Evolutionary conservation across 495 filamentous ascomycete genomes (phyloP), one percentile per base, ranked within the genome.

Genomic region (Sphaerosporella brunnea): DNA sequence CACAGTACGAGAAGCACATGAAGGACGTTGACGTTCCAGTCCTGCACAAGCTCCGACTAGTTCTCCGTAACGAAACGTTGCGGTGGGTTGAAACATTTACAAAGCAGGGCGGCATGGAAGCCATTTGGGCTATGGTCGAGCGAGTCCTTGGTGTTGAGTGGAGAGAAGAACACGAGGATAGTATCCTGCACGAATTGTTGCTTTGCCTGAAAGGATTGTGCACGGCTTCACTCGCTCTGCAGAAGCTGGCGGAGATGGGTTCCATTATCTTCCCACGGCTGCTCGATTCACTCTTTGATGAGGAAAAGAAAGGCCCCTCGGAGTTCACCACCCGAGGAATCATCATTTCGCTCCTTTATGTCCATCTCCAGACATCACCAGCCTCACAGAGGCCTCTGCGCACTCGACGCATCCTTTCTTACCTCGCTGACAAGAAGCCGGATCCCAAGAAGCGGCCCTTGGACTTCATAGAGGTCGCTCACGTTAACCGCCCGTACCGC

Each of bases 121-220:
- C 93, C 59, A 82, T 96, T 44, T 79, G 93, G 23, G 75, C 73
- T 40, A 67, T 97, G 45, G 67, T 96, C 48, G 78, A 93, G 54
- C 74, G 90, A 11, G 94, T 84, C 41, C 85, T 95, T 74, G 79
- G 81, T 45, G 77, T 97, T 45, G 92, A 94, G 62, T 97, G 90
- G 90, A 80, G 85, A 58, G 90, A 95, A 68, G 90, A 97, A 55
- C 90, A 97, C 59, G 90, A 97, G 64, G 90, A 97, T 59, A 76
- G 74, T 16, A 72, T 97, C 16, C 72, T 96, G 10, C 88, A 96
- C 52, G 90, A 97, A 63, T 80, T 82, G 20, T 67, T 97, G 25
- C 76, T 95, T 34, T 96, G 92, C 56, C 72, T 97, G 18, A 97
- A 97, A 64, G 90, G 82, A 2, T 74, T 96, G 1, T 93, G 84